Conservation (phyloP, 306 rosid genomes). For the Casuarina equisetifolia region DNA sequence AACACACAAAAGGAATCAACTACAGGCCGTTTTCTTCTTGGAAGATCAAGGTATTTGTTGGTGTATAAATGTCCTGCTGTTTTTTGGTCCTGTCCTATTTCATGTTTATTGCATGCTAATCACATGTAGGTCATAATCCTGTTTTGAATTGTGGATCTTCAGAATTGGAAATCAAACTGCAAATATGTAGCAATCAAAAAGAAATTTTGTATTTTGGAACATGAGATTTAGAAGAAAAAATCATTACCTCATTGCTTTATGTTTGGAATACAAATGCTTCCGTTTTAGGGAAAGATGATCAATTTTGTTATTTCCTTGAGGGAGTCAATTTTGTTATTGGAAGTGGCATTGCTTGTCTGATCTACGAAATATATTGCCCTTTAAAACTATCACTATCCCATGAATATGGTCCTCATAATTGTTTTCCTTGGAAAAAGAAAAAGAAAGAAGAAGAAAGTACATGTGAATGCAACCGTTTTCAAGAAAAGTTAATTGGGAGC, state of each 20-base stretch:
- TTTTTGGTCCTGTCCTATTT: not conserved
- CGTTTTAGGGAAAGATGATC: not conserved
- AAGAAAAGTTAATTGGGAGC: not conserved
- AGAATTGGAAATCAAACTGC: not conserved
- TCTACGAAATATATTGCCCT: not conserved
- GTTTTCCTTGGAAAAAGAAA: not conserved
- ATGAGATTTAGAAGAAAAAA: not conserved
- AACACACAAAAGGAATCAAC: conserved; percentile 97
- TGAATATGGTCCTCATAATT: not conserved
- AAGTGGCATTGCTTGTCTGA: not conserved
- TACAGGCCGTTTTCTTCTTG: conserved; percentile 94
- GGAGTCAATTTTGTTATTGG: not conserved
- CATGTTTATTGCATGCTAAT: conserved; percentile 8
- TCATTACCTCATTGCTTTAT: not conserved
- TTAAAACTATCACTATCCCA: not conserved
- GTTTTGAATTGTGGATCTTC: conserved; percentile 6
- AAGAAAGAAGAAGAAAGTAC: not conserved
- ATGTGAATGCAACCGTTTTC: not conserved
- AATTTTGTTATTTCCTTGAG: not conserved
- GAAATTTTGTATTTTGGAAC: not conserved
- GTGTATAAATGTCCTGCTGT: conserved; percentile 3
- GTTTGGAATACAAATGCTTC: not conserved
- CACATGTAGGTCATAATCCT: conserved; percentile 13
- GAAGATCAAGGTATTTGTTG: conserved; percentile 79
- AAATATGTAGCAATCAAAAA: not conserved